Conservation (phyloP, 352 stramenopile genomes). For the Hyaloperonospora brassicae region DNA sequence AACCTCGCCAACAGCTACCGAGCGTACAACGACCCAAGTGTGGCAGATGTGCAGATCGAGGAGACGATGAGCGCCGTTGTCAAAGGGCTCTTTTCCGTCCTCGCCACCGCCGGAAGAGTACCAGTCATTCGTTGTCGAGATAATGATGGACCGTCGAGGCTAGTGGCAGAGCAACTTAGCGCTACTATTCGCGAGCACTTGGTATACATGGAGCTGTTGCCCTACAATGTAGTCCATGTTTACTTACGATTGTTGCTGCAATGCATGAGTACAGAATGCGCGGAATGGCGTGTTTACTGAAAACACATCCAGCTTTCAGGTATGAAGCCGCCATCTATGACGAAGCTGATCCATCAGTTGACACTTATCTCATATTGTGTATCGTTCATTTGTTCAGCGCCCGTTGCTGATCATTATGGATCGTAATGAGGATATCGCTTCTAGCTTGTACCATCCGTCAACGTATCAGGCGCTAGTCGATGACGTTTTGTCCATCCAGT, state of each 20-base stretch:
- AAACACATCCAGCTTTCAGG: constrained; percentile 54
- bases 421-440: constrained; percentile 94
- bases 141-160: constrained; percentile 91
- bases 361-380: constrained; percentile 9
- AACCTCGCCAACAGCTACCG: constrained; percentile 90
- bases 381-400: constrained; percentile 34
- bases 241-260: constrained; percentile 1
- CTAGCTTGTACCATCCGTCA: constrained; percentile 91
- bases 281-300: constrained; percentile 66
- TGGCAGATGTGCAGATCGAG: constrained; percentile 75
- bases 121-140: constrained; percentile 93
- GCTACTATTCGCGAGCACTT: constrained; percentile 71
- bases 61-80: constrained; percentile 65
- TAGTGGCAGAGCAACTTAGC: constrained; percentile 92
- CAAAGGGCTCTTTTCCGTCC: constrained; percentile 87
- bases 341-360: neutral
- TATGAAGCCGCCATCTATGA: constrained; percentile 10
- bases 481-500: constrained; percentile 92
- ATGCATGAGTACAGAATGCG: constrained; percentile 26
- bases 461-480: constrained; percentile 93
- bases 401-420: constrained; percentile 96
- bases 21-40: constrained; percentile 88
- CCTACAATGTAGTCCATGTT: neutral
- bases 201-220: constrained; percentile 17
- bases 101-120: constrained; percentile 88